phyloP scores from a whole-genome alignment of 169 alveolate genomes.

The Cystoisospora suis region DNA sequence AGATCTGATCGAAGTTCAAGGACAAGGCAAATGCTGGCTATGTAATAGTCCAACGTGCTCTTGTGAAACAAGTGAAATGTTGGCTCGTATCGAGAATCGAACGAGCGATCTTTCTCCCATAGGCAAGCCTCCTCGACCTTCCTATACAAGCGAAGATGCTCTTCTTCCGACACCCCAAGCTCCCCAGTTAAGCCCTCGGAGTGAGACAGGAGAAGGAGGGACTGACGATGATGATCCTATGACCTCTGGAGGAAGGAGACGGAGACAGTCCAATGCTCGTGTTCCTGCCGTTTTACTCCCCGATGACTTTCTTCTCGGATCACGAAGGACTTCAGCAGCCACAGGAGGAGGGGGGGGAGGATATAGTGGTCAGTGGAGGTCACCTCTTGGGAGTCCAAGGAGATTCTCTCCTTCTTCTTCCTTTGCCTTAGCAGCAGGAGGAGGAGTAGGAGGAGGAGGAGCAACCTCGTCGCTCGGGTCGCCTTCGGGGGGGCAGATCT shows the following conservation, averaged over 20 bases:
- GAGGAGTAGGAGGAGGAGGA: no score
- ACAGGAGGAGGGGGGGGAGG: no score
- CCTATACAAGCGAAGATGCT: neutral
- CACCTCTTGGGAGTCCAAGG: no score
- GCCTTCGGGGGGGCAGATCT: no score
- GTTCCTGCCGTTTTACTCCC: neutral
- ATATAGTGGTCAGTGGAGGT: no score
- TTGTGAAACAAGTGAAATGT: neutral
- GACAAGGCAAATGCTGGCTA: neutral
- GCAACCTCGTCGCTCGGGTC: no score
- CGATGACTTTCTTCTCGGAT: neutral
- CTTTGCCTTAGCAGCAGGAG: no score
- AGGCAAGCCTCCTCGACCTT: neutral
- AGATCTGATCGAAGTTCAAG: neutral
- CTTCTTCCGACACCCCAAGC: neutral
- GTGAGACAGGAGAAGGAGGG: no score
- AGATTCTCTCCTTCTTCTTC: no score
- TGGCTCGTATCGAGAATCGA: neutral
- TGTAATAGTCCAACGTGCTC: neutral
- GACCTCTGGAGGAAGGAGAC: neutral
- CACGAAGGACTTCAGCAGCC: no score
- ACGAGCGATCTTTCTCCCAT: neutral
- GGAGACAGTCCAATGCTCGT: neutral
- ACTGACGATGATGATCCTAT: no score
- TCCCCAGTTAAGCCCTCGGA: neutral